phyloP scores from a whole-genome alignment of 805 yeast genomes.

The Debaryomyces maramus region DNA sequence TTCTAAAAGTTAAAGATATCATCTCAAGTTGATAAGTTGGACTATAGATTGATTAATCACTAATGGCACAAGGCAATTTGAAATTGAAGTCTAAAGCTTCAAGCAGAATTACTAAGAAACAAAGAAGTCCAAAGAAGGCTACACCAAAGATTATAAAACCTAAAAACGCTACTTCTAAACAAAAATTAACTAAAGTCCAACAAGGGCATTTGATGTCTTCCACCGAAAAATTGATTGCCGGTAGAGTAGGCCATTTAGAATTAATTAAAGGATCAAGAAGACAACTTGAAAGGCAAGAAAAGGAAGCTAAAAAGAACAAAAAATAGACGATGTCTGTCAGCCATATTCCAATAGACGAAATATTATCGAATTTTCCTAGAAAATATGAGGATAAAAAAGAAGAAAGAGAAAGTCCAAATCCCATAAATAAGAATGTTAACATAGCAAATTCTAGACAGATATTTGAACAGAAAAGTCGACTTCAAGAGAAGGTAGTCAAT shows the following conservation, averaged over 20 bases:
- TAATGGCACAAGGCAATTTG: constrained; percentile 75
- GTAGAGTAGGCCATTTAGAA: constrained; percentile 93
- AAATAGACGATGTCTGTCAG: background rate
- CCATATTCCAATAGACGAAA: constrained; percentile 11
- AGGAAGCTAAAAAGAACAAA: constrained; percentile 29
- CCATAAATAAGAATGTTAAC: constrained; percentile 1
- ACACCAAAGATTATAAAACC: constrained; percentile 69
- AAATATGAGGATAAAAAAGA: background rate
- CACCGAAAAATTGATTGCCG: constrained; percentile 84
- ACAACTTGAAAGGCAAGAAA: constrained; percentile 65
- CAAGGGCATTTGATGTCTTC: constrained; percentile 51
- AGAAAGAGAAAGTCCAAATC: background rate
- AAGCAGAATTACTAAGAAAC: constrained; percentile 63
- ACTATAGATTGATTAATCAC: background rate
- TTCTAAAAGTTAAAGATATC: background rate
- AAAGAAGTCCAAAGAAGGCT: constrained; percentile 66
- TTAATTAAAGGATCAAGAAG: constrained; percentile 87
- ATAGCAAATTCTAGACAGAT: background rate
- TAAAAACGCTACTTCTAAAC: constrained; percentile 51
- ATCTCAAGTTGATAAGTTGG: background rate
- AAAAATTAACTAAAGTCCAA: constrained; percentile 58
- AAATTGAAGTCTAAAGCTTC: constrained; percentile 53
- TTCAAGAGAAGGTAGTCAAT: background rate
- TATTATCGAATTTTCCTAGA: constrained; percentile 15
- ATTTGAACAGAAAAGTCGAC: background rate